Evolutionary conservation across 805 yeast species (phyloP).

Genomic region (Sungouiozyma ichnusensis): DNA sequence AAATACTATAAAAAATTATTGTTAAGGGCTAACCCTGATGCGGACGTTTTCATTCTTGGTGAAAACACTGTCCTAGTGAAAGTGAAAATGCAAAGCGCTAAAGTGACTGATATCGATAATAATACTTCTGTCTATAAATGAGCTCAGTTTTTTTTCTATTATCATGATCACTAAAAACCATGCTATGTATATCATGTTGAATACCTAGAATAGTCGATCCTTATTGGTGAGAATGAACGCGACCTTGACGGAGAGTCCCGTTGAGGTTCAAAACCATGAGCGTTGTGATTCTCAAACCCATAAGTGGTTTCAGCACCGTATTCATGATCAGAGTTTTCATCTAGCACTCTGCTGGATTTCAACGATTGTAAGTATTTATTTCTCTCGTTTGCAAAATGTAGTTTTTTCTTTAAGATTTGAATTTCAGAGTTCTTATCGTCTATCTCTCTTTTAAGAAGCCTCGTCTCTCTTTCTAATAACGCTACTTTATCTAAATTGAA

Average conservation of each 20-base stretch:
- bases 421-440: constrained; percentile 3
- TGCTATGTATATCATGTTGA: constrained; percentile 2
- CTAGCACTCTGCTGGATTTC: too few relatives aligned
- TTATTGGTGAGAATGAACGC: constrained; percentile 22
- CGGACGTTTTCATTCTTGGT: constrained; percentile 52
- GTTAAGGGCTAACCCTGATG: constrained; percentile 54
- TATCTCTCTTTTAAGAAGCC: constrained; percentile 3
- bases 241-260: constrained; percentile 13
- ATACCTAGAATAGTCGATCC: constrained; percentile 24
- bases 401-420: constrained; percentile 8
- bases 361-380: constrained; percentile 2
- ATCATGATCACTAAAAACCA: constrained; percentile 1
- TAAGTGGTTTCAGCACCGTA: too few relatives aligned
- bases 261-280: not conserved
- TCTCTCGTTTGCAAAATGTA: constrained; percentile 11
- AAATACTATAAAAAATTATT: constrained; percentile 52
- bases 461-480: constrained; percentile 5
- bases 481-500: constrained; percentile 3
- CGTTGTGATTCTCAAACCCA: not conserved
- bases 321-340: too few relatives aligned
- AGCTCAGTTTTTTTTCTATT: constrained; percentile 1
- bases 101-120: constrained; percentile 68
- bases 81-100: constrained; percentile 52
- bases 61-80: constrained; percentile 61
- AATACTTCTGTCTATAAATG: constrained; percentile 31